Base-by-base conservation (phyloP, 2,329 filamentous ascomycete species). In the Ceratocystis lukuohia region DNA sequence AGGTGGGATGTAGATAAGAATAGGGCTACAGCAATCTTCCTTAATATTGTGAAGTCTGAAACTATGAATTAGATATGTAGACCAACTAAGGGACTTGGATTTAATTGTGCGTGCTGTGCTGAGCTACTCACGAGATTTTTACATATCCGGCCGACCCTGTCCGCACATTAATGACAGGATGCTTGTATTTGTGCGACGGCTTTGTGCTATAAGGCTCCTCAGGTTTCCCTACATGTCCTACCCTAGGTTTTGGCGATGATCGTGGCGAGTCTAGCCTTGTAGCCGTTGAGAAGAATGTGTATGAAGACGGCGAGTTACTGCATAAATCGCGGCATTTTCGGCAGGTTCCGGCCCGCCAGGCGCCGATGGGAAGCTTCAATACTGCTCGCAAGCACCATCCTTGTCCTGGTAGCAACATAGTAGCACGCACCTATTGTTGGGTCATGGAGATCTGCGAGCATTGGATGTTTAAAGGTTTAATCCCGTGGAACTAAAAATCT, bases 1-100 rank as follows among this genome's bases (percentile, higher is more conserved):
- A 0, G 81, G 76, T 5, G 84, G 84, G 0, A 87, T 73, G 71
- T 85, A 81, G 53, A 87, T 73, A 15, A 85, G 72, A 53, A 87
- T 71, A 1, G 83, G 79, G 1, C 75, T 72, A 12, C 74, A 71
- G 0, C 75, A 72, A 10, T 73, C 70, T 20, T 77, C 71, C 3
- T 75, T 71, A 28, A 80, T 67, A 69, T 84, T 81, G 70, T 82
- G 76, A 61, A 85, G 75, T 70, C 82, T 84, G 10, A 5, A 15
- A 67, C 12, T 1, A 17, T 5, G 37, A 15, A 48, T 48, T n/a
- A 65, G 15, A 10, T 20, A 4, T 37, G 6, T 1, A n/a, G 25
- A 6, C 15, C 22, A 53, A 33, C 7, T 12, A 17, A 25, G 17
- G n/a, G 15, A 53, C 61, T 7, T 17, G 64, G 37, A 46, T 25